These are phyloP conservation scores for Umbelopsis sp. DNA, from an alignment of 371 early-diverging fungal genomes.

Conservation along the genomic window DNA sequence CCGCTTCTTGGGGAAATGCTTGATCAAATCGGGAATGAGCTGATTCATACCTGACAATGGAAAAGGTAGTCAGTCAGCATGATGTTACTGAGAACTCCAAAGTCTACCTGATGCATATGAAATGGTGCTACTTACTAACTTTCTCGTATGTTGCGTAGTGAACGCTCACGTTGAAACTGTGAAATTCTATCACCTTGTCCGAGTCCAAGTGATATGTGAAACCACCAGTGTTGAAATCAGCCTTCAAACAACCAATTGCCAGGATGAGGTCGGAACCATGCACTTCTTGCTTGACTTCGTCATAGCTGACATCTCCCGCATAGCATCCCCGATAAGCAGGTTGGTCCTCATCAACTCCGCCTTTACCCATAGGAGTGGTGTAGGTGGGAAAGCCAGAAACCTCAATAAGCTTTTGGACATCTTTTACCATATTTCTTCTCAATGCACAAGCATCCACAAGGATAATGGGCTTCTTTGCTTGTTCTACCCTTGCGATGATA, in stretches of 20 bases:
- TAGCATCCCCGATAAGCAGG: conserved; percentile 45
- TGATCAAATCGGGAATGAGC: conserved; percentile 36
- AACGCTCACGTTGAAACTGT: conserved; percentile 38
- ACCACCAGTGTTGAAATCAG: conserved; percentile 60
- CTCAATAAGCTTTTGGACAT: conserved; percentile 36
- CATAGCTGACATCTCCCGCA: conserved; percentile 34
- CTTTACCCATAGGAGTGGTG: conserved; percentile 54
- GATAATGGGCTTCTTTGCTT: conserved; percentile 43
- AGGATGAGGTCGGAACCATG: conserved; percentile 45
- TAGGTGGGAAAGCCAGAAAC: conserved; percentile 42
- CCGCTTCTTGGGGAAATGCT: conserved; percentile 28
- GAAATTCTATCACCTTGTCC: conserved; percentile 40
- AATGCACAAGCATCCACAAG: conserved; percentile 50
- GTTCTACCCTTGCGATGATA: conserved; percentile 31
- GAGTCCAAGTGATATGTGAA: conserved; percentile 39
- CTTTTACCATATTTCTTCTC: conserved; percentile 34
- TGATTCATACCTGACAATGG: conserved; percentile 27
- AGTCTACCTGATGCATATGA: background rate
- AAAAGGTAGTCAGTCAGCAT: background rate
- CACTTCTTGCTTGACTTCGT: conserved; percentile 36
- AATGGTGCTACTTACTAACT: conserved; percentile 26
- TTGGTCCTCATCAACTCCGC: conserved; percentile 38
- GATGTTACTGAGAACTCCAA: too few relatives aligned
- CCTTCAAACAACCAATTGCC: conserved; percentile 45
- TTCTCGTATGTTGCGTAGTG: conserved; percentile 40